Evolutionary conservation across 2,329 filamentous ascomycete genomes (phyloP).

Genomic region (Colletotrichum eleusines): DNA sequence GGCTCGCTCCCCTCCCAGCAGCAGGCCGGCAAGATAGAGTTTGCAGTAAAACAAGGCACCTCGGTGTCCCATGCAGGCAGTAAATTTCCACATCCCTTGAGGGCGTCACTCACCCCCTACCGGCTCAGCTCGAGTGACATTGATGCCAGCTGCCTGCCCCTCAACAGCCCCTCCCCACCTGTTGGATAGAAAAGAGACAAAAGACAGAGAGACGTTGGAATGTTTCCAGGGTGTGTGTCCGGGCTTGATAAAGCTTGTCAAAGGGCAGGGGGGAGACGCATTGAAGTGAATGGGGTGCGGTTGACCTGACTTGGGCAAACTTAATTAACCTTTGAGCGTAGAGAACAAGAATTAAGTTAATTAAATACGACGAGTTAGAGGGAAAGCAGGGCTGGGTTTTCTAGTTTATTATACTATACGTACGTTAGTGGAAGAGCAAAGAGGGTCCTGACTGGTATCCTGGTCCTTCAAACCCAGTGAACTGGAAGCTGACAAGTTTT

Average conservation of each 20-base stretch:
- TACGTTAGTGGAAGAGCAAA: not conserved
- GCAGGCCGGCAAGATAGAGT: conserved; percentile 39
- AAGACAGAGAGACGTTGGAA: conserved; percentile 1
- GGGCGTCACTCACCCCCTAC: not conserved
- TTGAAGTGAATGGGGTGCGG: not conserved
- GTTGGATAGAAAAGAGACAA: not conserved
- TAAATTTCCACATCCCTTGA: conserved; percentile 37
- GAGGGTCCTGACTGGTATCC: conserved; percentile 15
- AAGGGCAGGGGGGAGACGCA: not conserved
- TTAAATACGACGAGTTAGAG: conserved; percentile 12
- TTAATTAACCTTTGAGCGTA: not conserved
- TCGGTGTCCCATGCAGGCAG: conserved; percentile 30
- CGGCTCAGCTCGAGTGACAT: conserved; percentile 20
- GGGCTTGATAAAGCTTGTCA: conserved; percentile 14
- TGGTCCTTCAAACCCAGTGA: conserved; percentile 16
- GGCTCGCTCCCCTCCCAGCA: conserved; percentile 32
- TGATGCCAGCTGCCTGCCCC: conserved; percentile 22
- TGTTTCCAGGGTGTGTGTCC: conserved; percentile 8
- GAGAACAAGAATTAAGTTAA: conserved; percentile 4
- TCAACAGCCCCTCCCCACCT: not conserved
- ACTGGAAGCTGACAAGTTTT: conserved; percentile 24
- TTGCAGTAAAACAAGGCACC: conserved; percentile 40
- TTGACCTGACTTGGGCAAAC: conserved; percentile 1
- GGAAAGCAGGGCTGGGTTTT: too few relatives aligned
- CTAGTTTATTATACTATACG: too few relatives aligned